Conservation (phyloP, 1,284 basidiomycete species). For the Cutaneotrichosporon sp. region DNA sequence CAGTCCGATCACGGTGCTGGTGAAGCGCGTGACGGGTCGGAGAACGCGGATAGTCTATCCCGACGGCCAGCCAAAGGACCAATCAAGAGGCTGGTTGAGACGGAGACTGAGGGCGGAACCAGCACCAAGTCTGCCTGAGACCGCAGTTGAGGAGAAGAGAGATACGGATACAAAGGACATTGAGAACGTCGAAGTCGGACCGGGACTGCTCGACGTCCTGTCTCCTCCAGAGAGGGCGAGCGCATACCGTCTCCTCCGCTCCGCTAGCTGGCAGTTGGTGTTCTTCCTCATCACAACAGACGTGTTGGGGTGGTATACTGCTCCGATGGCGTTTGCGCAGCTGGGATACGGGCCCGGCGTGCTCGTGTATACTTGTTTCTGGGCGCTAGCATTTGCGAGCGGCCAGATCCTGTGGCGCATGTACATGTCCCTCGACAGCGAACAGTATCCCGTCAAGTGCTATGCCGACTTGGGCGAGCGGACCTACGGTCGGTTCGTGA, state of each 20-base stretch:
- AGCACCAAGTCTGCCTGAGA: neutral
- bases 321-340: constrained; percentile 39
- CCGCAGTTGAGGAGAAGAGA: neutral
- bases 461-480: constrained; percentile 29
- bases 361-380: constrained; percentile 29
- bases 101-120: too few relatives aligned
- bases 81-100: neutral
- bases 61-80: neutral
- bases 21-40: constrained; percentile 16
- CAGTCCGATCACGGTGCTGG: constrained; percentile 17
- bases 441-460: constrained; percentile 23
- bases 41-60: constrained; percentile 12
- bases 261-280: constrained; percentile 24
- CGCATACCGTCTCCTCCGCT: constrained; percentile 23
- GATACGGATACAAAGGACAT: neutral
- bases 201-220: constrained; percentile 6
- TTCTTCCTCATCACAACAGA: constrained; percentile 29
- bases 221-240: neutral
- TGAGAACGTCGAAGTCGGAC: neutral
- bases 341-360: constrained; percentile 36
- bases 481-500: constrained; percentile 15
- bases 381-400: constrained; percentile 18
- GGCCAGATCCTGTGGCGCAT: constrained; percentile 29
- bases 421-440: constrained; percentile 26
- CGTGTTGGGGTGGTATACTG: constrained; percentile 47